Percentiles rank a stretch among this genome's conserved stretches.
Evolutionary conservation across 495 filamentous ascomycete species (phyloP).

Genomic region (Penicillium pulvis): DNA sequence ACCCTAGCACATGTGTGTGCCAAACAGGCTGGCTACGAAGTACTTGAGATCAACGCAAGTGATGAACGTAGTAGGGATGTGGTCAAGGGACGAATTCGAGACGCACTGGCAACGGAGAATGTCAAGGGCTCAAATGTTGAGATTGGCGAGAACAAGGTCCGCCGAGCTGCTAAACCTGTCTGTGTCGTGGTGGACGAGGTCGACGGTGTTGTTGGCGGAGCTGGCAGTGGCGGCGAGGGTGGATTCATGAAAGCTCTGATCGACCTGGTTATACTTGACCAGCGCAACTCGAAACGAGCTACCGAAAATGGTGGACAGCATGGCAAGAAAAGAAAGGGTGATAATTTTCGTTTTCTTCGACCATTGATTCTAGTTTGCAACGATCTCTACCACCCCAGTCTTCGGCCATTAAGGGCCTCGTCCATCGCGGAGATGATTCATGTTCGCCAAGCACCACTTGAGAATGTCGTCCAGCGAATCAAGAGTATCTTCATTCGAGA

Average conservation of each 20-base stretch:
- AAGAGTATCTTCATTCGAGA: slow-evolving; percentile 84
- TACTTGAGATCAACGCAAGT: slow-evolving; percentile 93
- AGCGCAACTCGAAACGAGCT: slow-evolving; percentile 68
- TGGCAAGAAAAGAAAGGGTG: slow-evolving; percentile 65
- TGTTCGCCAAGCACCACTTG: slow-evolving; percentile 82
- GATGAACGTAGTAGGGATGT: slow-evolving; percentile 96
- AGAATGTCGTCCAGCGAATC: slow-evolving; percentile 80
- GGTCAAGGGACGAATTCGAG: slow-evolving; percentile 85
- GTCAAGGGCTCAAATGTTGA: slow-evolving; percentile 78
- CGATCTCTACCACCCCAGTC: slow-evolving; percentile 90
- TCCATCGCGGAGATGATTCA: slow-evolving; percentile 87
- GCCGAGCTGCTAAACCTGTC: slow-evolving; percentile 79
- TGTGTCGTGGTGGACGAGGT: slow-evolving; percentile 97
- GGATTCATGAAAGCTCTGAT: slow-evolving; percentile 95
- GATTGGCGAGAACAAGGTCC: slow-evolving; percentile 60
- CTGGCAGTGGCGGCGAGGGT: slow-evolving; percentile 69
- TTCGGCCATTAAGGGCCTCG: slow-evolving; percentile 80
- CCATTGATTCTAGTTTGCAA: slow-evolving; percentile 96
- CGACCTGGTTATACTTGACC: slow-evolving; percentile 80
- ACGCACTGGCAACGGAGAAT: slow-evolving; percentile 87
- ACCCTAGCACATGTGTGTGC: slow-evolving; percentile 96
- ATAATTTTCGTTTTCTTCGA: slow-evolving; percentile 81
- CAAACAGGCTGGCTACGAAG: slow-evolving; percentile 90
- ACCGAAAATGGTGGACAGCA: slow-evolving; percentile 33
- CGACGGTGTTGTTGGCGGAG: slow-evolving; percentile 84